Conservation (phyloP, 2,329 filamentous ascomycete species). For the Xylaria sp. region DNA sequence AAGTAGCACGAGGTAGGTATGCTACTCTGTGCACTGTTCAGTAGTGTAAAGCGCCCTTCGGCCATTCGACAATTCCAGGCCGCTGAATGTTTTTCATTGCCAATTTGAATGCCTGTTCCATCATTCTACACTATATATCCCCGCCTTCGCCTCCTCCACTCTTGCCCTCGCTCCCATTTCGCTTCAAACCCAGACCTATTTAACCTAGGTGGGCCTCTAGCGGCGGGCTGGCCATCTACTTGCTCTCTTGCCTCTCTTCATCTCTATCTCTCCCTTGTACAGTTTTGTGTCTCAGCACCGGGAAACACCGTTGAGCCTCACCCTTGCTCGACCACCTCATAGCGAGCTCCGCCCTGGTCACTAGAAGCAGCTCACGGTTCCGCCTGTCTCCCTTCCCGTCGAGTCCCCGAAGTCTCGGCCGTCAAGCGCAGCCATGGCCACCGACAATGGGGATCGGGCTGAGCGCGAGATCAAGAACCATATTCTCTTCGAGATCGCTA, state of each 20-base stretch:
- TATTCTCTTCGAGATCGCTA: slow-evolving; percentile 94
- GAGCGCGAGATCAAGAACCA: slow-evolving; percentile 89
- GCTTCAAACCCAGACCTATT: slow-evolving; percentile 10
- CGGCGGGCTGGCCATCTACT: slow-evolving; percentile 16
- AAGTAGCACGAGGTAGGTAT: neutral
- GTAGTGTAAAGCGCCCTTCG: slow-evolving; percentile 28
- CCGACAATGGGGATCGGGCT: slow-evolving; percentile 54
- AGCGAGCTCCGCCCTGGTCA: neutral
- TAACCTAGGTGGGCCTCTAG: slow-evolving; percentile 22
- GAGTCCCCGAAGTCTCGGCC: slow-evolving; percentile 13
- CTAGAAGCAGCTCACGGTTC: neutral
- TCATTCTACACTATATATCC: slow-evolving; percentile 8
- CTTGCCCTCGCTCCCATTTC: neutral
- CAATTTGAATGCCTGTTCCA: neutral
- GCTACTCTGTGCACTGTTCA: neutral
- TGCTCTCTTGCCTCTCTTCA: slow-evolving; percentile 12
- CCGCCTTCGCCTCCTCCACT: slow-evolving; percentile 16
- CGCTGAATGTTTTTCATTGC: slow-evolving; percentile 27
- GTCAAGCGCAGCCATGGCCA: slow-evolving; percentile 54
- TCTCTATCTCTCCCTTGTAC: slow-evolving; percentile 14
- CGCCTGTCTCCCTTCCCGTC: slow-evolving; percentile 8
- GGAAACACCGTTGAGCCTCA: neutral
- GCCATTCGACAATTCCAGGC: slow-evolving; percentile 34
- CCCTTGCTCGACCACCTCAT: neutral
- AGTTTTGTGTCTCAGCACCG: neutral